Evolutionary conservation across 2,329 filamentous ascomycete species (phyloP).

Genomic region (Helminthosporium solani): DNA sequence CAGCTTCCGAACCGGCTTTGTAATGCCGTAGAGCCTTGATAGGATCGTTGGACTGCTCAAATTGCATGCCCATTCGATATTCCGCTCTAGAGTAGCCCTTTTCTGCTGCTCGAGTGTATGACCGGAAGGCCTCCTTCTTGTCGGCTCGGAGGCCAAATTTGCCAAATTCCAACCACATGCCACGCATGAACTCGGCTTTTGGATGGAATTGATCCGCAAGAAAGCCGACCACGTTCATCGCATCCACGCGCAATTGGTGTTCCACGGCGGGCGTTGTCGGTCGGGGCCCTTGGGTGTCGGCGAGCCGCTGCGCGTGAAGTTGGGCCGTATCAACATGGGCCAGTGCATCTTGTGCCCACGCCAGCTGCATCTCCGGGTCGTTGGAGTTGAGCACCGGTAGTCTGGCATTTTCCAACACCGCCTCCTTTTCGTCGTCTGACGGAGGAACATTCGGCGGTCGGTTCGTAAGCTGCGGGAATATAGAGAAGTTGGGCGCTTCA

Average conservation of each 20-base stretch:
- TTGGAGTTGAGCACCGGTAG: constrained; percentile 85
- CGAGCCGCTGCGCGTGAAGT: constrained; percentile 71
- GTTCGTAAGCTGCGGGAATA: constrained; percentile 80
- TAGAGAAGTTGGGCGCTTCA: constrained; percentile 77
- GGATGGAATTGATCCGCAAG: constrained; percentile 89
- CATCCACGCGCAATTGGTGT: constrained; percentile 83
- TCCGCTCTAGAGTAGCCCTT: constrained; percentile 85
- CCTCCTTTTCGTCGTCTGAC: constrained; percentile 91
- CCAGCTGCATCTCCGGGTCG: constrained; percentile 93
- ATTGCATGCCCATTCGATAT: constrained; percentile 98
- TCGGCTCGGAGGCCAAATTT: constrained; percentile 89
- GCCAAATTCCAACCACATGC: constrained; percentile 97
- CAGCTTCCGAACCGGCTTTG: constrained; percentile 72
- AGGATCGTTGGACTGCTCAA: constrained; percentile 90
- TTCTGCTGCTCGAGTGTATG: constrained; percentile 82
- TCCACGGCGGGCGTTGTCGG: constrained; percentile 82
- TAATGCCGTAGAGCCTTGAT: constrained; percentile 91
- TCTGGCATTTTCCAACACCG: constrained; percentile 81
- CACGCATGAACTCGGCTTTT: constrained; percentile 88
- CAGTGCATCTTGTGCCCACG: constrained; percentile 92
- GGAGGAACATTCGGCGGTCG: constrained; percentile 85
- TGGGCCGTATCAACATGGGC: constrained; percentile 82
- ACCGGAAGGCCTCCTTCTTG: constrained; percentile 89
- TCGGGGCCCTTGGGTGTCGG: constrained; percentile 59
- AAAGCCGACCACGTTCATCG: constrained; percentile 88